These are phyloP conservation scores for Metrosideros polymorpha DNA, from an alignment of 441 rosid species.

Conservation along the genomic window DNA sequence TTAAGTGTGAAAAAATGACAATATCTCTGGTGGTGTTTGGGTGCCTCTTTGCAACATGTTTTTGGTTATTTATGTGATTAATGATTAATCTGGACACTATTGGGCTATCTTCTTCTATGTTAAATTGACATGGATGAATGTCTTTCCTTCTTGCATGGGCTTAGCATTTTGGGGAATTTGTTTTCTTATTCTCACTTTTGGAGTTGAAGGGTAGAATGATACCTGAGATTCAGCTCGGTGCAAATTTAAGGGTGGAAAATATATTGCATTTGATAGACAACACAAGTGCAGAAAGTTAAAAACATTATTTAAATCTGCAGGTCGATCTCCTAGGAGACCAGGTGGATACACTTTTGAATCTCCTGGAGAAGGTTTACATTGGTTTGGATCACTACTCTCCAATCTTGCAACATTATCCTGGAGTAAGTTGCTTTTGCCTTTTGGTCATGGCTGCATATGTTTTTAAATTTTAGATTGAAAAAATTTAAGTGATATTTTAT, in stretches of 20 bases:
- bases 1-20: not conserved
- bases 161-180: not conserved
- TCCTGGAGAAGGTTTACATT: conserved; percentile 89
- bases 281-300: not conserved
- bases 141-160: not conserved
- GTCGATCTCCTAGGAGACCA: conserved; percentile 94
- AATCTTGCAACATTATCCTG: conserved; percentile 77
- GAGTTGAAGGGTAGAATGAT: not conserved
- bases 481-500: not conserved
- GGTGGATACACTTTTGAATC: conserved; percentile 65
- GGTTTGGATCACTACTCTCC: conserved; percentile 96
- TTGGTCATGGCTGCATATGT: not conserved
- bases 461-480: not conserved
- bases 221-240: not conserved
- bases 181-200: not conserved
- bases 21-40: not conserved
- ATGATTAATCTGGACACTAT: not conserved
- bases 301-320: conserved; percentile 15
- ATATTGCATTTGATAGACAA: not conserved
- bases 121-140: not conserved
- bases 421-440: conserved; percentile 38
- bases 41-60: not conserved
- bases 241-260: not conserved
- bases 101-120: not conserved
- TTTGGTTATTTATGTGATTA: not conserved